Evolutionary conservation across 2,329 filamentous ascomycete species (phyloP).

Genomic region (Ascochyta koolunga): DNA sequence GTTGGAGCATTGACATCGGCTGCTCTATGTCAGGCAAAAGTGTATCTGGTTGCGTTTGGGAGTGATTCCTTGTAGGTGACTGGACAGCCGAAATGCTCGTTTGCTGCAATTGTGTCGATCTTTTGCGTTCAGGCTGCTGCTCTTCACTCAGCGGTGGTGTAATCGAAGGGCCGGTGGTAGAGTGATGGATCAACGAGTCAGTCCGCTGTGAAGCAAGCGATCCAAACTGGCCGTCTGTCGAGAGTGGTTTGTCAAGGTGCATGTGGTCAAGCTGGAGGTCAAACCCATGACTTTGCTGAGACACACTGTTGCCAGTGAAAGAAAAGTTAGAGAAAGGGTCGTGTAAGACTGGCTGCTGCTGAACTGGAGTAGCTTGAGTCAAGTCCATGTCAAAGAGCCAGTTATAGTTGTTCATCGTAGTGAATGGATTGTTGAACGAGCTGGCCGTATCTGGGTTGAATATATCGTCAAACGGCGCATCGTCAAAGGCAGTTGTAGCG

Average conservation of each 20-base stretch:
- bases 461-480: slow-evolving; percentile 58
- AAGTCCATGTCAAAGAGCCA: slow-evolving; percentile 64
- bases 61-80: neutral
- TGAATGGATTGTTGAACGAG: slow-evolving; percentile 70
- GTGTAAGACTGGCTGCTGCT: slow-evolving; percentile 10
- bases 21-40: slow-evolving; percentile 34
- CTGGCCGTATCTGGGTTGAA: slow-evolving; percentile 67
- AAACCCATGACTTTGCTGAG: slow-evolving; percentile 29
- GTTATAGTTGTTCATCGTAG: slow-evolving; percentile 66
- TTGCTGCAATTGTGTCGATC: neutral
- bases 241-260: slow-evolving; percentile 26
- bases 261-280: slow-evolving; percentile 36
- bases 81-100: neutral
- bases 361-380: slow-evolving; percentile 23
- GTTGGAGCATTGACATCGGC: slow-evolving; percentile 43
- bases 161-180: slow-evolving; percentile 21
- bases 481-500: slow-evolving; percentile 29
- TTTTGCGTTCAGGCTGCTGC: neutral
- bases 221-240: slow-evolving; percentile 29
- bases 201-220: slow-evolving; percentile 31
- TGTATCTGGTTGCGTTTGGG: neutral
- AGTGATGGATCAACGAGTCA: slow-evolving; percentile 29
- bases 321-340: slow-evolving; percentile 31
- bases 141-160: slow-evolving; percentile 30
- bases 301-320: slow-evolving; percentile 21